Evolutionary conservation across 495 filamentous ascomycete genomes (phyloP).

Genomic region (Acidiella bohemica): DNA sequence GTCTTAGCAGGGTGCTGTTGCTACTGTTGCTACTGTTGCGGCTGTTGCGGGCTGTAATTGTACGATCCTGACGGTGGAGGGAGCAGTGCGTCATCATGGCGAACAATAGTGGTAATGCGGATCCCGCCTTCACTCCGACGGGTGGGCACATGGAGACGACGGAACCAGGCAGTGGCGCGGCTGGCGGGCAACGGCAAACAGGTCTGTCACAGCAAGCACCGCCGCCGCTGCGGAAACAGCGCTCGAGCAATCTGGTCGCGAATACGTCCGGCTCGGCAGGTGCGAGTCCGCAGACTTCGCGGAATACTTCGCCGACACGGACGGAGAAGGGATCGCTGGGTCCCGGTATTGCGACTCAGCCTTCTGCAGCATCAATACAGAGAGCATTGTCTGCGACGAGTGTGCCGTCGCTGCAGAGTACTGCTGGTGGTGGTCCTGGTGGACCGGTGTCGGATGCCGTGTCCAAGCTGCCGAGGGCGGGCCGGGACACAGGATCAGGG

Average conservation of each 20-base stretch:
- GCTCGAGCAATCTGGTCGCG: conserved; percentile 16
- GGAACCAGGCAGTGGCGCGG: too few species aligned
- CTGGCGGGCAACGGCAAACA: too few species aligned
- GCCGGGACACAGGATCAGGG: conserved; percentile 29
- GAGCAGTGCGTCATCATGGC: neutral
- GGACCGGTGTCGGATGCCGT: conserved; percentile 40
- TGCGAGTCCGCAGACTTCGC: conserved; percentile 26
- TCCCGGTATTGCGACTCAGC: conserved; percentile 33
- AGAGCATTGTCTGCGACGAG: conserved; percentile 50
- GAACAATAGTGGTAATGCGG: neutral
- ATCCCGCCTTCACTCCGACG: conserved; percentile 18
- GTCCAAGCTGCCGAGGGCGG: conserved; percentile 44
- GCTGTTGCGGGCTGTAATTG: too few species aligned
- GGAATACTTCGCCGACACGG: conserved; percentile 25
- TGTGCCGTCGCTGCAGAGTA: conserved; percentile 43
- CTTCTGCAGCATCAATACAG: conserved; percentile 48
- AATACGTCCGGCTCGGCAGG: conserved; percentile 21
- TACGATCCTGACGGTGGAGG: too few species aligned
- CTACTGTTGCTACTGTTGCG: too few species aligned
- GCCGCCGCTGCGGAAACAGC: conserved; percentile 12
- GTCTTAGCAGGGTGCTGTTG: too few species aligned
- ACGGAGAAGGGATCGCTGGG: conserved; percentile 47
- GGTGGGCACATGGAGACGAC: conserved; percentile 18
- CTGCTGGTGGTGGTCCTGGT: too few species aligned
- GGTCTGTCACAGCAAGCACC: too few species aligned